Conservation (phyloP, 768 basidiomycete species). For the Boletus speciosus region DNA sequence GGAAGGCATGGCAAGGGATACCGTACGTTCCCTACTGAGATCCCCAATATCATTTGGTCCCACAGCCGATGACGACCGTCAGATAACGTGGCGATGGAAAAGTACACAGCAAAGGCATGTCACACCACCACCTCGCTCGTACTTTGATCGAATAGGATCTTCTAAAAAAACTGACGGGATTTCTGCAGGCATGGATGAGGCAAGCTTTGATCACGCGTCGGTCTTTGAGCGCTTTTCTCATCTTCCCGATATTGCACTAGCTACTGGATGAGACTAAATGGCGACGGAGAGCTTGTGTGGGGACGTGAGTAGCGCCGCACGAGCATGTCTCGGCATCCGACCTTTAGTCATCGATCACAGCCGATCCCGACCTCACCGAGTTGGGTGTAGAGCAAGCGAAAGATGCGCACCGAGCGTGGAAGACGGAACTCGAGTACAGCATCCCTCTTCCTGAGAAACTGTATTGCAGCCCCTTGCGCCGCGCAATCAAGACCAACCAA, state of each 20-base stretch:
- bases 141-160: background rate
- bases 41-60: background rate
- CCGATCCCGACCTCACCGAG: constrained; percentile 63
- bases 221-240: background rate
- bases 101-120: constrained; percentile 52
- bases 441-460: constrained; percentile 53
- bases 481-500: constrained; percentile 56
- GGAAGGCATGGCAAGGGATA: constrained; percentile 72
- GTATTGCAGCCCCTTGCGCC: constrained; percentile 61
- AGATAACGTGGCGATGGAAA: constrained; percentile 71
- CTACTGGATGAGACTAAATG: constrained; percentile 60
- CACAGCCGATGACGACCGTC: constrained; percentile 44
- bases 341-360: constrained; percentile 29
- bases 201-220: constrained; percentile 27
- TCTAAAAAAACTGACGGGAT: background rate
- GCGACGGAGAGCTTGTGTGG: constrained; percentile 67
- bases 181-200: constrained; percentile 56
- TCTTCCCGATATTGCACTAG: constrained; percentile 25
- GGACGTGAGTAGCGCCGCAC: constrained; percentile 51
- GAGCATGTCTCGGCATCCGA: background rate
- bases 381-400: constrained; percentile 56
- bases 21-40: constrained; percentile 42
- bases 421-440: constrained; percentile 35
- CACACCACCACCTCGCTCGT: background rate
- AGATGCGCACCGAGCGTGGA: constrained; percentile 45